These are phyloP conservation scores for Plasmodium relictum DNA, from an alignment of 169 alveolate species.

Conservation along the genomic window DNA sequence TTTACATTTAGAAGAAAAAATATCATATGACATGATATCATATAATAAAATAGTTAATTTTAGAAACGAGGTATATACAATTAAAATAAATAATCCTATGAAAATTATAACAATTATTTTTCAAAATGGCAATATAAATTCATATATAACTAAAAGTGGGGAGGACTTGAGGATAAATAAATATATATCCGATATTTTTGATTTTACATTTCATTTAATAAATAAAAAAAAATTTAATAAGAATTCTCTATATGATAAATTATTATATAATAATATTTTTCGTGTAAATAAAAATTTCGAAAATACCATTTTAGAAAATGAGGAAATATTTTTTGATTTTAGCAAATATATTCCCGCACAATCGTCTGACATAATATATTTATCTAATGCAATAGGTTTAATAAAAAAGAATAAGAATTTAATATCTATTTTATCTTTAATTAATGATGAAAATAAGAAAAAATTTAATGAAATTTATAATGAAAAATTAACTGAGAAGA, in stretches of 20 bases:
- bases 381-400: slow-evolving; percentile 15
- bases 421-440: slow-evolving; percentile 5
- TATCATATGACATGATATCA: neutral
- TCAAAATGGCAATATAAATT: neutral
- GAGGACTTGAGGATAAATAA: neutral
- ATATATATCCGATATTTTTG: slow-evolving; percentile 7
- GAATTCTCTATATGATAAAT: neutral
- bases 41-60: slow-evolving; percentile 1
- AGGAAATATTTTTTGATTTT: neutral
- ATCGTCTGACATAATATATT: neutral
- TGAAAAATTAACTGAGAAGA: neutral
- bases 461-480: slow-evolving; percentile 9
- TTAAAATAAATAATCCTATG: neutral
- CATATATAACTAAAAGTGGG: neutral
- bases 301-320: neutral
- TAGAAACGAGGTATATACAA: neutral
- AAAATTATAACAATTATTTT: slow-evolving; percentile 13
- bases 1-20: slow-evolving; percentile 2
- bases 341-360: neutral
- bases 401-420: neutral
- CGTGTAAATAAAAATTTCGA: neutral
- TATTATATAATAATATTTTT: neutral
- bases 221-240: neutral
- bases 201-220: neutral
- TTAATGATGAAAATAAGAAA: slow-evolving; percentile 8